These are phyloP conservation scores for Elymus sibiricus DNA, from an alignment of 176 grass and related monocot species.

Conservation along the genomic window DNA sequence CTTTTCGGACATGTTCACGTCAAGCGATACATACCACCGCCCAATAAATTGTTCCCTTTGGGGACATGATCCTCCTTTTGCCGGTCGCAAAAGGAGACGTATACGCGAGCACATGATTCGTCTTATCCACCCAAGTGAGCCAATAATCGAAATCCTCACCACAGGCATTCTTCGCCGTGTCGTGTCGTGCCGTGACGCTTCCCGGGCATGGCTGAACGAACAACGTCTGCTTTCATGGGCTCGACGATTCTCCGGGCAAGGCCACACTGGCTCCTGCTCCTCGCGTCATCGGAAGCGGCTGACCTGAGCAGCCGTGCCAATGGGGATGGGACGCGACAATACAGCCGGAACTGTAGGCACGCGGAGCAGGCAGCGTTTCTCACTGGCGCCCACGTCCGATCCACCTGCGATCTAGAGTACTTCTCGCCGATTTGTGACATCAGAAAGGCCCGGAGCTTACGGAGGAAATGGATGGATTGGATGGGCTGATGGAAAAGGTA, in stretches of 20 bases:
- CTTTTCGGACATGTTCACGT: too few relatives aligned
- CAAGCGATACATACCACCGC: too few relatives aligned
- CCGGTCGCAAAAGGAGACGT: neutral
- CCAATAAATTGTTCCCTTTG: too few relatives aligned
- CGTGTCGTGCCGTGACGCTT: neutral
- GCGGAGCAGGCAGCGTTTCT: neutral
- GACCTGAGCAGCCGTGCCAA: neutral
- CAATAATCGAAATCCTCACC: neutral
- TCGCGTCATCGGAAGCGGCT: neutral
- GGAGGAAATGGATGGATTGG: constrained; percentile 4
- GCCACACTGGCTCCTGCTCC: neutral
- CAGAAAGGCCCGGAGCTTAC: neutral
- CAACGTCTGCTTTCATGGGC: neutral
- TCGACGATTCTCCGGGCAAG: neutral
- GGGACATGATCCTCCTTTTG: neutral
- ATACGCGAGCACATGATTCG: neutral
- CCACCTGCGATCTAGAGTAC: neutral
- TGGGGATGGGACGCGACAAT: neutral
- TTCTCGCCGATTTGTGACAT: neutral
- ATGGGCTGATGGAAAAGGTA: neutral
- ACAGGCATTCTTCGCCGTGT: too few relatives aligned
- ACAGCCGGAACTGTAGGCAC: neutral
- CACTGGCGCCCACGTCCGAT: neutral
- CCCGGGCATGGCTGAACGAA: neutral
- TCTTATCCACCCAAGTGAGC: neutral